These are phyloP conservation scores for Eimeria necatrix DNA, from an alignment of 169 alveolate species.

Conservation along the genomic window DNA sequence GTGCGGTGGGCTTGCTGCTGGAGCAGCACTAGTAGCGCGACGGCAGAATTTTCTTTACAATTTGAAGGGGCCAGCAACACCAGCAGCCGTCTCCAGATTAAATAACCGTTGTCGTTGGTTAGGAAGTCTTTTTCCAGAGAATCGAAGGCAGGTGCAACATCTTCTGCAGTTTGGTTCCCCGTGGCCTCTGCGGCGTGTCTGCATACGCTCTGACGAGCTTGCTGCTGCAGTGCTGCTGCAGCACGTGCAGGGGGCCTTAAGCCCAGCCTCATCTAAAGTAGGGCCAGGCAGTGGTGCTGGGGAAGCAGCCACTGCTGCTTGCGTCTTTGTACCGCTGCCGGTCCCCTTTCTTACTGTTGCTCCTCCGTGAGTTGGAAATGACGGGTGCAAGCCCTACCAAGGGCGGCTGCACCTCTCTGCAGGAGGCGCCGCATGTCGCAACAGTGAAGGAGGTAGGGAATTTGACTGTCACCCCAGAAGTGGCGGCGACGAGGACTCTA, in stretches of 20 bases:
- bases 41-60: background rate
- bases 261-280: background rate
- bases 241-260: constrained; percentile 8
- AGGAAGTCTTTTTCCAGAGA: background rate
- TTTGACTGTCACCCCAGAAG: background rate
- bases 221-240: constrained; percentile 36
- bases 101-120: background rate
- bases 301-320: background rate
- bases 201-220: background rate
- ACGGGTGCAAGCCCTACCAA: background rate
- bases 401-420: constrained; percentile 50
- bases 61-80: constrained; percentile 37
- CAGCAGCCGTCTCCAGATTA: constrained; percentile 16
- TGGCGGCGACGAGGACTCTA: background rate
- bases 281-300: constrained; percentile 37
- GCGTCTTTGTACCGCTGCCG: background rate
- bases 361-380: background rate
- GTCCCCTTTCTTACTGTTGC: background rate
- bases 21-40: constrained; percentile 53
- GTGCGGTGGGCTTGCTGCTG: background rate
- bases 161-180: constrained; percentile 34
- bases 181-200: background rate
- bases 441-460: constrained; percentile 37
- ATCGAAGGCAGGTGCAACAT: constrained; percentile 33
- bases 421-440: constrained; percentile 55